Conservation (phyloP, 169 alveolate species). For the Plasmodium ovale region DNA sequence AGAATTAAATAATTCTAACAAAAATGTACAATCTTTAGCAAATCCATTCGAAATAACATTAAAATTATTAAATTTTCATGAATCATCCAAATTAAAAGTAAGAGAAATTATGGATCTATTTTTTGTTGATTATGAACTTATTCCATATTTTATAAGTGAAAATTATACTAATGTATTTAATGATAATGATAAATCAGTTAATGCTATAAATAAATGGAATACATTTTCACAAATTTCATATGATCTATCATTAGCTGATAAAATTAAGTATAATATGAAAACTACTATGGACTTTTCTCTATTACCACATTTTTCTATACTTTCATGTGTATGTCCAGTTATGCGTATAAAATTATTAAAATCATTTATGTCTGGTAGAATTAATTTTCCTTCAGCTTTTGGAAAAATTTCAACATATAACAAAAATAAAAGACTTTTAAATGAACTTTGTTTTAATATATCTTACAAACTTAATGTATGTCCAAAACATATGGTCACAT, state of each 20-base stretch:
- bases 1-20: constrained; percentile 82
- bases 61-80: constrained; percentile 85
- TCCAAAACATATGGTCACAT: constrained; percentile 58
- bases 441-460: constrained; percentile 80
- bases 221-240: constrained; percentile 77
- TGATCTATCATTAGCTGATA: constrained; percentile 89
- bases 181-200: constrained; percentile 74
- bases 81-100: constrained; percentile 78
- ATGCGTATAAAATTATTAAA: constrained; percentile 77
- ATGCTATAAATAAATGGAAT: constrained; percentile 76
- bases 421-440: constrained; percentile 91
- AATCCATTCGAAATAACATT: constrained; percentile 91
- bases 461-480: constrained; percentile 59
- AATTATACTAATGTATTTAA: constrained; percentile 89
- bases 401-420: constrained; percentile 93
- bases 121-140: constrained; percentile 95
- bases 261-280: constrained; percentile 86
- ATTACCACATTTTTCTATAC: constrained; percentile 88
- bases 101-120: constrained; percentile 89
- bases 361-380: constrained; percentile 80
- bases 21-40: constrained; percentile 90
- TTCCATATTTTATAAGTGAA: constrained; percentile 95
- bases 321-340: constrained; percentile 89
- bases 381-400: constrained; percentile 94
- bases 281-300: constrained; percentile 90